phyloP scores from a whole-genome alignment of 192 early-diverging fungal genomes.

The Coemansia javaensis region DNA sequence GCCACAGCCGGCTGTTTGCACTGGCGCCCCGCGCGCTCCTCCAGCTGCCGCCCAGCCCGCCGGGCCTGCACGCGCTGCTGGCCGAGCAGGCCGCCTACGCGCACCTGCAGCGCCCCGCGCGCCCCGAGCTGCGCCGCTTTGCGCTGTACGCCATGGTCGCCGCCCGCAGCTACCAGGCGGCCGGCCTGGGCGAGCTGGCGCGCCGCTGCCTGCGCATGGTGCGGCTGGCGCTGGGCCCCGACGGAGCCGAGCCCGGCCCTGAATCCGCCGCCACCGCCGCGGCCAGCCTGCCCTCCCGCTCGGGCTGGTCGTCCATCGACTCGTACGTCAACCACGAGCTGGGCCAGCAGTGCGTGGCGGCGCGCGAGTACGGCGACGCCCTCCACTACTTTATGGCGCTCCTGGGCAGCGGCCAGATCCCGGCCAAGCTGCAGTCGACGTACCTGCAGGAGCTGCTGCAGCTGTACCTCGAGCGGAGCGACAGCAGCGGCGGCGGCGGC shows the following conservation, averaged over 20 bases:
- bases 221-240: constrained; percentile 15
- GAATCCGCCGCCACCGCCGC: not conserved
- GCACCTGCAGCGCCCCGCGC: constrained; percentile 56
- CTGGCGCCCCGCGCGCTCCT: constrained; percentile 63
- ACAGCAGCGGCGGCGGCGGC: constrained; percentile 1
- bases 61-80: constrained; percentile 70
- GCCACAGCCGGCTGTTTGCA: constrained; percentile 60
- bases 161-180: constrained; percentile 74
- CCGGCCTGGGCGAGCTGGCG: constrained; percentile 70
- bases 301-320: constrained; percentile 56
- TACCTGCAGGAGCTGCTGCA: constrained; percentile 49
- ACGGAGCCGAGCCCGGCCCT: no score
- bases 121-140: constrained; percentile 76
- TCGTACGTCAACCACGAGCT: constrained; percentile 87
- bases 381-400: constrained; percentile 75
- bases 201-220: constrained; percentile 68
- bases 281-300: not conserved
- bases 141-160: constrained; percentile 88
- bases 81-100: constrained; percentile 88
- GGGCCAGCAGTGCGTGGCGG: constrained; percentile 72
- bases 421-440: constrained; percentile 42
- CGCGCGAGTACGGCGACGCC: constrained; percentile 69
- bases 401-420: constrained; percentile 51
- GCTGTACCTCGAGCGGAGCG: constrained; percentile 32
- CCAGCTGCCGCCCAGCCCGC: constrained; percentile 27